phyloP scores from a whole-genome alignment of 2,329 filamentous ascomycete genomes.

The Microascus cirrosus region DNA sequence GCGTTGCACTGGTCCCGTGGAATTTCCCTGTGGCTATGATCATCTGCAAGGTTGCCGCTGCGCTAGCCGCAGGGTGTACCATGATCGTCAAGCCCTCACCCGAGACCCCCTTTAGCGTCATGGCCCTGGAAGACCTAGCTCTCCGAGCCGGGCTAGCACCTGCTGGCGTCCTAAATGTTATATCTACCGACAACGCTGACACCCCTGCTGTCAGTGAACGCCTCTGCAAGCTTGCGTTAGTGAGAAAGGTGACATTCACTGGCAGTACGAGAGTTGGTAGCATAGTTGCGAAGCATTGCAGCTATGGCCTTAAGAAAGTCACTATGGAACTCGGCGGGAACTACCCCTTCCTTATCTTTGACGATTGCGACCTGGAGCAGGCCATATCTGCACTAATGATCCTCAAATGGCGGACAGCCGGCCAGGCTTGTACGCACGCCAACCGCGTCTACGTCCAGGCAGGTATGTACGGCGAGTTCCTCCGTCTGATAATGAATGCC shows the following conservation, averaged over 20 bases:
- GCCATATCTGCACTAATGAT: slow-evolving; percentile 75
- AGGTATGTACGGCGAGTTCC: slow-evolving; percentile 68
- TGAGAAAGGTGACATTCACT: slow-evolving; percentile 92
- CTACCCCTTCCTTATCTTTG: slow-evolving; percentile 92
- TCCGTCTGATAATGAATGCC: slow-evolving; percentile 55
- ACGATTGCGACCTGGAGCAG: slow-evolving; percentile 79
- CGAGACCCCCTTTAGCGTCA: slow-evolving; percentile 84
- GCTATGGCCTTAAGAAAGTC: slow-evolving; percentile 68
- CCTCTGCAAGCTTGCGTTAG: slow-evolving; percentile 57
- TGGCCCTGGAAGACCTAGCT: slow-evolving; percentile 78
- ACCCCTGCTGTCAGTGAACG: slow-evolving; percentile 69
- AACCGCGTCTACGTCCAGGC: slow-evolving; percentile 75
- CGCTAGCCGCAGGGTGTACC: slow-evolving; percentile 88
- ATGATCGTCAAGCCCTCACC: slow-evolving; percentile 84
- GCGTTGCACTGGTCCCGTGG: slow-evolving; percentile 77
- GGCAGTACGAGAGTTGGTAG: slow-evolving; percentile 62
- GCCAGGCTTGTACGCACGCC: slow-evolving; percentile 89
- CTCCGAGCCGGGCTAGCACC: slow-evolving; percentile 80
- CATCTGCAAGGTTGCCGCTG: slow-evolving; percentile 58
- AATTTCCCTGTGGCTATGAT: slow-evolving; percentile 79
- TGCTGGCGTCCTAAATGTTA: slow-evolving; percentile 75
- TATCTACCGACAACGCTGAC: slow-evolving; percentile 53
- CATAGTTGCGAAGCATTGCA: slow-evolving; percentile 79
- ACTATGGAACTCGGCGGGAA: slow-evolving; percentile 93
- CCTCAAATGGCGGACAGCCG: slow-evolving; percentile 87